Evolutionary conservation across 441 rosid species (phyloP).

Genomic region (Dalechampia spathulata): DNA sequence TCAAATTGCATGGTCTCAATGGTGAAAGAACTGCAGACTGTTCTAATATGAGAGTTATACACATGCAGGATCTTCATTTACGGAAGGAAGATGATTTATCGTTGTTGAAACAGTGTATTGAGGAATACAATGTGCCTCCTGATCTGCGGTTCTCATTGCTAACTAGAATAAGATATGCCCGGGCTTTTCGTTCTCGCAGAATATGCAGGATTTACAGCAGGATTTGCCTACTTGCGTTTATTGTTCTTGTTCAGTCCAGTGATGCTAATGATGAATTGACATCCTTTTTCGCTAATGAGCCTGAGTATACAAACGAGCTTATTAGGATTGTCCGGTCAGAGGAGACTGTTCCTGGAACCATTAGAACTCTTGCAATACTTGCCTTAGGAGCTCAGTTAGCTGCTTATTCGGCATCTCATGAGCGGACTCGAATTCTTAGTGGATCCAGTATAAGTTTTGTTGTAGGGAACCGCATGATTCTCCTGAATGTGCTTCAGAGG

Average conservation of each 20-base stretch:
- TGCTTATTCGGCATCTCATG: conserved; percentile 94
- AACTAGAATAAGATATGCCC: conserved; percentile 92
- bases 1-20: conserved; percentile 73
- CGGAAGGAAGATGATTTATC: conserved; percentile 81
- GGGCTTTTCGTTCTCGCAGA: conserved; percentile 84
- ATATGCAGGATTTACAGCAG: conserved; percentile 85
- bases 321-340: conserved; percentile 93
- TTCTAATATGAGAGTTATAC: conserved; percentile 51
- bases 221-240: conserved; percentile 93
- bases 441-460: conserved; percentile 95
- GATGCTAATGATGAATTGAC: conserved; percentile 91
- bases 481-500: conserved; percentile 96
- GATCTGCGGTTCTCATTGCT: conserved; percentile 83
- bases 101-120: conserved; percentile 81
- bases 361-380: conserved; percentile 91
- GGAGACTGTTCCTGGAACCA: conserved; percentile 75
- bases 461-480: conserved; percentile 85
- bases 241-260: conserved; percentile 92
- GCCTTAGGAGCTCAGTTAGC: conserved; percentile 97
- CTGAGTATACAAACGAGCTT: conserved; percentile 94
- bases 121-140: conserved; percentile 64
- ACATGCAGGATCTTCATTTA: conserved; percentile 78
- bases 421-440: conserved; percentile 84
- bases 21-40: conserved; percentile 29
- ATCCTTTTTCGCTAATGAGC: conserved; percentile 96